Evolutionary conservation across 2,329 filamentous ascomycete species (phyloP).

Genomic region (Grosmannia serpens): DNA sequence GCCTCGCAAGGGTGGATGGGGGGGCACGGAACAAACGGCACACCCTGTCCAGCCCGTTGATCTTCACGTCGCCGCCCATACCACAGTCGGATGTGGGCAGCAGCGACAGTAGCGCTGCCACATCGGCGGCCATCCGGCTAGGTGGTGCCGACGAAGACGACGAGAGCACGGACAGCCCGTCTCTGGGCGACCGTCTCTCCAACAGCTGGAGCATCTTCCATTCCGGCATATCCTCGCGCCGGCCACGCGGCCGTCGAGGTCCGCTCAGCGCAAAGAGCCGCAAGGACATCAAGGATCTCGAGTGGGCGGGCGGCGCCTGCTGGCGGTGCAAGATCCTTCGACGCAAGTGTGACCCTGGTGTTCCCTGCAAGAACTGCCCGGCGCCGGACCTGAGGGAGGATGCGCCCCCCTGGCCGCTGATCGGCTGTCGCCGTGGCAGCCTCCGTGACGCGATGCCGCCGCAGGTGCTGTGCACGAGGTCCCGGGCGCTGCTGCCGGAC

Average conservation of each 20-base stretch:
- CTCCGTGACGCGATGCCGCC: slow-evolving; percentile 16
- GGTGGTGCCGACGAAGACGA: slow-evolving; percentile 1
- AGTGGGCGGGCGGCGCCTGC: slow-evolving; percentile 19
- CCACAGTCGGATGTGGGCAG: background rate
- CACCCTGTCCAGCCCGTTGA: slow-evolving; percentile 5
- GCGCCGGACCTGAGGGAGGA: slow-evolving; percentile 19
- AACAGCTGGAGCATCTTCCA: slow-evolving; percentile 14
- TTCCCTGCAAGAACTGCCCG: slow-evolving; percentile 18
- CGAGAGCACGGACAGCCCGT: slow-evolving; percentile 7
- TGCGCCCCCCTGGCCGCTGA: slow-evolving; percentile 19
- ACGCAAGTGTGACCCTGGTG: slow-evolving; percentile 17
- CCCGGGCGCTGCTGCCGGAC: slow-evolving; percentile 4
- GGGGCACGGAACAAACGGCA: background rate
- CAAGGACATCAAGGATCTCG: slow-evolving; percentile 18
- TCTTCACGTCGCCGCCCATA: background rate
- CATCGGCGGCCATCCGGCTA: background rate
- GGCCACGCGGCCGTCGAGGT: slow-evolving; percentile 17
- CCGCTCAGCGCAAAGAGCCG: slow-evolving; percentile 18
- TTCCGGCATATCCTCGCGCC: slow-evolving; percentile 13
- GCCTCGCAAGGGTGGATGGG: background rate
- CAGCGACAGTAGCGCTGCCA: slow-evolving; percentile 4
- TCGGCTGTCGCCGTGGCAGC: slow-evolving; percentile 19
- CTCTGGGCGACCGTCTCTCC: slow-evolving; percentile 11
- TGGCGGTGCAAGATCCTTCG: slow-evolving; percentile 21
- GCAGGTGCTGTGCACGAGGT: slow-evolving; percentile 16